A percentile compares a stretch with the other conserved stretches of the same genome.
phyloP scores from a whole-genome alignment of 2,329 filamentous ascomycete genomes.

The Apiospora hydei region DNA sequence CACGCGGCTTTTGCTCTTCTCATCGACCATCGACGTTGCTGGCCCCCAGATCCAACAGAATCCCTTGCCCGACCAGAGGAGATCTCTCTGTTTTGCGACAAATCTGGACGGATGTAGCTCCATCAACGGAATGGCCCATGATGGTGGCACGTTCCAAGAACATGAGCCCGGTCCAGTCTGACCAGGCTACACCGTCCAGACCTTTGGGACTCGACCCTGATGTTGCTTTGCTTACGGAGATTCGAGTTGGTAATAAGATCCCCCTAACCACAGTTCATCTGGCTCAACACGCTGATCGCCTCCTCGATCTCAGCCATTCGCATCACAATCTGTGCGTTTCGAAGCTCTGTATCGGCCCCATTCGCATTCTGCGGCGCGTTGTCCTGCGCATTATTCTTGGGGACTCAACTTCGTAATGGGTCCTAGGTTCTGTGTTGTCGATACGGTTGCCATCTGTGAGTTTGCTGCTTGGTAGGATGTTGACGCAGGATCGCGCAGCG shows the following conservation, averaged over 20 bases:
- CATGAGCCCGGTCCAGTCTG: slow-evolving; percentile 62
- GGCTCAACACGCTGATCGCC: slow-evolving; percentile 62
- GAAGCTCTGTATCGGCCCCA: slow-evolving; percentile 66
- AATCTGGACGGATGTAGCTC: slow-evolving; percentile 68
- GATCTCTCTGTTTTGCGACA: slow-evolving; percentile 62
- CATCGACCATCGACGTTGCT: slow-evolving; percentile 53
- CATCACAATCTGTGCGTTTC: slow-evolving; percentile 68
- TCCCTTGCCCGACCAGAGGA: slow-evolving; percentile 65
- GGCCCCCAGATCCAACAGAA: slow-evolving; percentile 71
- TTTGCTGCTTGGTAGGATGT: slow-evolving; percentile 54
- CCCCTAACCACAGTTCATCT: slow-evolving; percentile 62
- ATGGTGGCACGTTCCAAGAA: slow-evolving; percentile 64
- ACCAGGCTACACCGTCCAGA: slow-evolving; percentile 62
- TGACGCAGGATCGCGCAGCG: slow-evolving; percentile 67
- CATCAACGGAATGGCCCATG: slow-evolving; percentile 73
- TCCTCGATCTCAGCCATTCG: slow-evolving; percentile 71
- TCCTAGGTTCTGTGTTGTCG: slow-evolving; percentile 44
- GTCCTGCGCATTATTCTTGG: slow-evolving; percentile 59
- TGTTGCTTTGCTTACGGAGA: slow-evolving; percentile 62
- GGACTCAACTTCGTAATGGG: slow-evolving; percentile 62
- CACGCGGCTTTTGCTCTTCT: slow-evolving; percentile 52
- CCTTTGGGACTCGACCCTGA: slow-evolving; percentile 67
- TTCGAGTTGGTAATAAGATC: slow-evolving; percentile 58
- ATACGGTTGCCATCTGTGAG: slow-evolving; percentile 40
- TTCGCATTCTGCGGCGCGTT: slow-evolving; percentile 62